phyloP scores from a whole-genome alignment of 202 grass and related monocot genomes.

The Cymbopogon flexuosus region DNA sequence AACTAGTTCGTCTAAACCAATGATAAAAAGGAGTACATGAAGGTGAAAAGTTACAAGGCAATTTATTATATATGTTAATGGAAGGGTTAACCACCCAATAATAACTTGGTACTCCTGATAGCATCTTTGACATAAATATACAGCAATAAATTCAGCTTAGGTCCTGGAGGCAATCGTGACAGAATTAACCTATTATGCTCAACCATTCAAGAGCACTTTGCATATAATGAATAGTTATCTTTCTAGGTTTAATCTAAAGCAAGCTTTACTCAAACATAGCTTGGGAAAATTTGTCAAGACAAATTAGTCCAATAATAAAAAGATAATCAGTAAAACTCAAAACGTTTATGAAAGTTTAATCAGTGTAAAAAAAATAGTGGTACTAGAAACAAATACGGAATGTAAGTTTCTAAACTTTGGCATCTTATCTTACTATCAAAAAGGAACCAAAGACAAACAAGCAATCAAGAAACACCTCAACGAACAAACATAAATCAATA shows the following conservation, averaged over 20 bases:
- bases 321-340: not conserved
- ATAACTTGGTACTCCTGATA: not conserved
- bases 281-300: not conserved
- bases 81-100: not conserved
- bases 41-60: not conserved
- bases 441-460: slow-evolving; percentile 2
- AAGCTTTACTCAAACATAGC: not conserved
- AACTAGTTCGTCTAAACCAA: not conserved
- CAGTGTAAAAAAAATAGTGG: not conserved
- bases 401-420: not conserved
- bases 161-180: not conserved
- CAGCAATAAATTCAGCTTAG: not conserved
- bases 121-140: not conserved
- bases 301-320: not conserved
- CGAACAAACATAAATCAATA: not conserved
- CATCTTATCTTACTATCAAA: not conserved
- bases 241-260: not conserved
- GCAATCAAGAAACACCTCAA: not conserved
- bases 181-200: not conserved
- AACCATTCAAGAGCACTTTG: not conserved
- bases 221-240: not conserved
- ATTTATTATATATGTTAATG: not conserved
- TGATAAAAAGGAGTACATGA: not conserved
- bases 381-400: not conserved
- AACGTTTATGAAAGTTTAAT: not conserved